These are phyloP conservation scores for Penicillium sp. DNA, from an alignment of 2,329 filamentous ascomycete species.

Conservation along the genomic window DNA sequence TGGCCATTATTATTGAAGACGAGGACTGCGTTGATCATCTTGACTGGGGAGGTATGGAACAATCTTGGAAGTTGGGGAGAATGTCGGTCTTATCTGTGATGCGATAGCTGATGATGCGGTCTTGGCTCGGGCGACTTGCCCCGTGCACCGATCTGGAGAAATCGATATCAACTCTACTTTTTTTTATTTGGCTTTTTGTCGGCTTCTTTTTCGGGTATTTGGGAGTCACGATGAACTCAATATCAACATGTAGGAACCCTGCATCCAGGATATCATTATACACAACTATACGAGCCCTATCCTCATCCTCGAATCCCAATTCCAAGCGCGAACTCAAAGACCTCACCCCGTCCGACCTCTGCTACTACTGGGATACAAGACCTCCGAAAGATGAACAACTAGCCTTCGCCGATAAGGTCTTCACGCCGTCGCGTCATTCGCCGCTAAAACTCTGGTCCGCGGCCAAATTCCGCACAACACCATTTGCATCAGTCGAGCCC, in stretches of 20 bases:
- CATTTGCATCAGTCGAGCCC: slow-evolving; percentile 52
- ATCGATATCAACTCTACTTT: slow-evolving; percentile 6
- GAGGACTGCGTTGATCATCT: slow-evolving; percentile 97
- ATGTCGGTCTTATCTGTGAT: slow-evolving; percentile 13
- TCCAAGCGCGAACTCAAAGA: slow-evolving; percentile 29
- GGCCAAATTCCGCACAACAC: slow-evolving; percentile 59
- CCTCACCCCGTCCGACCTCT: slow-evolving; percentile 35
- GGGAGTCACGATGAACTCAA: slow-evolving; percentile 10
- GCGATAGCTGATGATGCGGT: slow-evolving; percentile 11
- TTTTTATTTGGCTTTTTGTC: background rate
- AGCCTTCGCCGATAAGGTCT: slow-evolving; percentile 46
- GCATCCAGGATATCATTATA: slow-evolving; percentile 11
- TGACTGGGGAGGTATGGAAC: slow-evolving; percentile 5
- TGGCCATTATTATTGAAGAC: slow-evolving; percentile 99
- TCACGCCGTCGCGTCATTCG: slow-evolving; percentile 45
- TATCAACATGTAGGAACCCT: background rate
- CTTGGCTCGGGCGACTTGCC: slow-evolving; percentile 12
- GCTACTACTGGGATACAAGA: slow-evolving; percentile 53
- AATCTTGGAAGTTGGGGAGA: background rate
- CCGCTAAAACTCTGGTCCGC: slow-evolving; percentile 60
- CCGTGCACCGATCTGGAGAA: slow-evolving; percentile 24
- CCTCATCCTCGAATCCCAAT: slow-evolving; percentile 19
- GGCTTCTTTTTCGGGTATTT: background rate
- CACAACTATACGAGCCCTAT: slow-evolving; percentile 10
- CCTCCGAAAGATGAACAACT: slow-evolving; percentile 47